Conservation (phyloP, 805 yeast genomes). For the Danielia oregonensis region DNA sequence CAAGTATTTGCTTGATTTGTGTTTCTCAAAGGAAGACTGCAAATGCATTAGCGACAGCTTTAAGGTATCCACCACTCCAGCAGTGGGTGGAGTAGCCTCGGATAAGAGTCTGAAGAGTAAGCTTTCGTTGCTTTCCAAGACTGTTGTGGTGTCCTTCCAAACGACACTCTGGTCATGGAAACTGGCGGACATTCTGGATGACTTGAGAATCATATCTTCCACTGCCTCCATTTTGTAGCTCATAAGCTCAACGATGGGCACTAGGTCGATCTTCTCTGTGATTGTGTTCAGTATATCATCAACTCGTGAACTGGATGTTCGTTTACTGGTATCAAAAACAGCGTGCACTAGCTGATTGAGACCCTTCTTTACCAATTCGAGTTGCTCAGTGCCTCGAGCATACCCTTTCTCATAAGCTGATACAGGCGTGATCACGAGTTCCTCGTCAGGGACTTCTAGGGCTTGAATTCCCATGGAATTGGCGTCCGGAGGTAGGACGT, state of each 20-base stretch:
- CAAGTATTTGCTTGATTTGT: background rate
- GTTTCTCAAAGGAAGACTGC: background rate
- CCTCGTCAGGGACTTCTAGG: constrained; percentile 2
- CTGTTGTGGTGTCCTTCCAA: constrained; percentile 26
- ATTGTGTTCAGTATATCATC: constrained; percentile 36
- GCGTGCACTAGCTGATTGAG: constrained; percentile 6
- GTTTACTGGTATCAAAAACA: background rate
- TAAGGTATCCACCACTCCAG: background rate
- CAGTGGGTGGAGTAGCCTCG: background rate
- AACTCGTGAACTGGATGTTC: constrained; percentile 9
- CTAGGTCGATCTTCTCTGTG: constrained; percentile 27
- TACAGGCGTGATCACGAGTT: background rate
- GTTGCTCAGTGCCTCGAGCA: constrained; percentile 28
- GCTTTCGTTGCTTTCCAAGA: constrained; percentile 25
- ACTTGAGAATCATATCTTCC: constrained; percentile 18
- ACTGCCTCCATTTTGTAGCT: constrained; percentile 27
- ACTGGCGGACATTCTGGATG: constrained; percentile 24
- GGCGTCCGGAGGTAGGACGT: background rate
- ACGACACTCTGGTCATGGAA: constrained; percentile 24
- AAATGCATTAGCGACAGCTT: background rate
- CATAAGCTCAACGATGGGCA: constrained; percentile 30
- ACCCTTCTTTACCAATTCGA: constrained; percentile 18
- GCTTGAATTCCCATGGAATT: constrained; percentile 1
- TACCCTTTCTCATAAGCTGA: constrained; percentile 35
- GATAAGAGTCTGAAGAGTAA: constrained; percentile 14